Evolutionary conservation across 106 monocot genomes (phyloP), one percentile per base, ranked within the genome.

Genomic region (Acorus gramineus): DNA sequence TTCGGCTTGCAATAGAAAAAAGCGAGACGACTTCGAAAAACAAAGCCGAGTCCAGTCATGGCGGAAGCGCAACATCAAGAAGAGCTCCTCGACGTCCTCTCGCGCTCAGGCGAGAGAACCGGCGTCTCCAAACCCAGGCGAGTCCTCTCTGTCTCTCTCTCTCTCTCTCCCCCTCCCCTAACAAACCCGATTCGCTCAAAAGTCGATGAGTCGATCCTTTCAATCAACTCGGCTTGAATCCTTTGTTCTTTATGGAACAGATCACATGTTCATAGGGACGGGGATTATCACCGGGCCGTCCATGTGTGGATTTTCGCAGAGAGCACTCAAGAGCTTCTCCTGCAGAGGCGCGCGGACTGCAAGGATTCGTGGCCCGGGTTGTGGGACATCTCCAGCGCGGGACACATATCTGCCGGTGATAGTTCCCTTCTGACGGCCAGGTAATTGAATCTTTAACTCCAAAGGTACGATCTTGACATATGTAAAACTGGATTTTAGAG

Each of bases 371-470:
- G 93, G 90, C 91, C 96, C 1, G 87, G 87, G 3, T 74, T 62
- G 57, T 96, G 96, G 91, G 96, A 96, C 54, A 88, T 91, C 56
- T 96, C 96, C 56, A 96, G 91, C 70, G 96, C 96, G 8, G 96
- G 91, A 3, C 96, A 96, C 73, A 85, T 96, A 64, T 85, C 91
- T 4, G 85, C 96, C 14, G 87, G 91, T 0, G 91, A 91, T 60
- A 79, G 87, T 49, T 96, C 96, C 0, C 91, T 96, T 60, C 44
- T 72, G 12, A 74, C 80, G 0, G 96, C 96, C 7, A 90, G 90
- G 95, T 92, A 58, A 14, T 57, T 53, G 4, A 28, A 9, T 46
- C 12, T 59, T 61, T 49, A 28, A 28, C 28, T 28, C 28, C 28
- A 28, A 28, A 28, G 28, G 28, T 28, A 28, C 28, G 28, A 28